Evolutionary conservation across 2,329 filamentous ascomycete genomes (phyloP), one percentile per base, ranked within the genome.

Genomic region (Paracorniculantispora psalliotae): DNA sequence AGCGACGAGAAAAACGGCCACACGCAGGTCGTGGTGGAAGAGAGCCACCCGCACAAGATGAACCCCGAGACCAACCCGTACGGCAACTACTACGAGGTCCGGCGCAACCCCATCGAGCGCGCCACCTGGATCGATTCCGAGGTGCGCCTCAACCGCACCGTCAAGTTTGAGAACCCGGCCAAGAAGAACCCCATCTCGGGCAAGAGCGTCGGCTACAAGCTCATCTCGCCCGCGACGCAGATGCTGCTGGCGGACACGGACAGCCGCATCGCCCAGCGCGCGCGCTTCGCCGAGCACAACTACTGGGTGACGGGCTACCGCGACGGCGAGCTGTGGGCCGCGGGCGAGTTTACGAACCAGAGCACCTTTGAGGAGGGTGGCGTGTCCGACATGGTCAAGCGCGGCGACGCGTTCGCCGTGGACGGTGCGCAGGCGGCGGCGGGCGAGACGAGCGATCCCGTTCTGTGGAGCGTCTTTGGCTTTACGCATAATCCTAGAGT

Each of bases 31-130:
- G 69, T 74, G 0, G 67, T 75, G 9, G 72, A 76, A 37, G 75
- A 78, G 65, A 74, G 68, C 43, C 67, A 70, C 3, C 65, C 67
- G 0, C 67, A 69, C n/a, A 67, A 69, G 21, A 70, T 72, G 65
- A 77, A 83, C 62, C 73, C 79, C 0, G 68, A 77, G 23, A 80
- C 78, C 2, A 89, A 89, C 64, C 84, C 85, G 0, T 74, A 79
- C 41, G 85, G 86, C 28, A 87, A 86, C 67, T 79, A 76, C 57
- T 89, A 87, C 71, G 73, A 81, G 59, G 70, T 87, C 47, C 72
- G 75, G 19, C 79, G 82, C 51, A 75, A 72, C 0, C 65, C 70
- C 0, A 70, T 87, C 6, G 72, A 77, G 37, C 71, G 70, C 44
- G 77, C 81, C 1, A 66, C 73, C 4, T 77, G 77, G 59, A 69